Evolutionary conservation across 2,329 filamentous ascomycete genomes (phyloP), one percentile per base, ranked within the genome.

Genomic region (Rhytidhysteron rufulum): DNA sequence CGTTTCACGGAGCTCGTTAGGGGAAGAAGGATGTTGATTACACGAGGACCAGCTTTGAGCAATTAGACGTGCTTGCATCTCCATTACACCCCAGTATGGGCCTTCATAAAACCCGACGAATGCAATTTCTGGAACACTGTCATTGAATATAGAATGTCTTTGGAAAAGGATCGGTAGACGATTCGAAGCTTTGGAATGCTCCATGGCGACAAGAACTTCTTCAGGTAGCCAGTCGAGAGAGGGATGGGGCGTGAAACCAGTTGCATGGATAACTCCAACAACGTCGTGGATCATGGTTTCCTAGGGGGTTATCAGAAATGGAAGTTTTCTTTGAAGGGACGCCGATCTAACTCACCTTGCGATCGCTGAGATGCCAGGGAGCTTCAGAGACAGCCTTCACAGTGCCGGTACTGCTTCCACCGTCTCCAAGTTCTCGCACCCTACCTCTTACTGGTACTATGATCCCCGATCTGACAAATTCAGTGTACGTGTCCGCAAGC

Each of bases 31-130:
- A n/a, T 38, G 8, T 8, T 43, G 27, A 3, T 22, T 13, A n/a
- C 13, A 34, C 5, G 55, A 63, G 17, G 53, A 39, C 84, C 86
- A 90, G 9, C 79, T 59, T 10, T 74, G 62, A 0, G 82, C 73
- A 5, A 90, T 67, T 45, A 86, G 75, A 1, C 84, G 77, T 3
- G 87, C 83, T 64, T 94, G 88, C 83, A 89, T 86, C 61, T 93
- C 87, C 75, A 91, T 88, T 0, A 89, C 81, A 1, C 85, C 85
- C 88, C 88, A 94, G 60, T 88, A 93, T 0, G 87, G 86, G 0
- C 85, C 85, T 45, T 88, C 78, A 57, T 94, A 94, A 63, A 89
- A 88, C 1, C 88, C 88, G 1, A 93, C 82, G 53, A 93, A 90
- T 0, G 85, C 86, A 0, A 93, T 66, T 5, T 77, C 77, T 0